phyloP scores from a whole-genome alignment of 2,329 filamentous ascomycete genomes.

The Didymella arachidicola region DNA sequence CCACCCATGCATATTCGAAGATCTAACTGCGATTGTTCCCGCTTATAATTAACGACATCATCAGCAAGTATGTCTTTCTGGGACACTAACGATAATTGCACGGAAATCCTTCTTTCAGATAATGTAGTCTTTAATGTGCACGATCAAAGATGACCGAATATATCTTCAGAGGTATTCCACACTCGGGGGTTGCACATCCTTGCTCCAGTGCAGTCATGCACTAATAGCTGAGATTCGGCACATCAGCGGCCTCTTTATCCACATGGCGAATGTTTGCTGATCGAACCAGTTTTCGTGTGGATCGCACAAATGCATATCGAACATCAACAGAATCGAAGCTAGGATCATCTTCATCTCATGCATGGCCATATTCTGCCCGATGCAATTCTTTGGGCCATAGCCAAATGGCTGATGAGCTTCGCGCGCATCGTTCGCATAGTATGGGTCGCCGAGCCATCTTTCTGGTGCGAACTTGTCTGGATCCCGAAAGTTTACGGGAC shows the following conservation, averaged over 20 bases:
- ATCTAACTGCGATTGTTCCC: no score
- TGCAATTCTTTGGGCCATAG: neutral
- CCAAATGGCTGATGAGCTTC: neutral
- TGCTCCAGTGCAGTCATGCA: neutral
- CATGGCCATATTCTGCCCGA: conserved; percentile 2
- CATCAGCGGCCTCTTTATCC: neutral
- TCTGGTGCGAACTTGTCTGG: neutral
- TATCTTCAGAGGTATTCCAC: no score
- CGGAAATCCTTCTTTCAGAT: no score
- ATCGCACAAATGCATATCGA: neutral
- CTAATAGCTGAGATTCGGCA: neutral
- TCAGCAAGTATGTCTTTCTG: no score
- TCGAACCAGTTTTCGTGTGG: neutral
- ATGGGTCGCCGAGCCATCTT: neutral
- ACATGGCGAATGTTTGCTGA: neutral
- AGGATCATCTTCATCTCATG: conserved; percentile 3
- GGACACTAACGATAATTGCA: no score
- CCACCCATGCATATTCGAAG: no score
- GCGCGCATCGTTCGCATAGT: neutral
- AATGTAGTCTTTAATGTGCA: no score
- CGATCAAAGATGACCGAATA: no score
- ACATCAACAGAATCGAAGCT: neutral
- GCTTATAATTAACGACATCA: no score
- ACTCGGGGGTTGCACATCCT: neutral
- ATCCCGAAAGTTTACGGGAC: neutral